Evolutionary conservation across 73 alveolate species (phyloP), one percentile per base, ranked within the genome.

Genomic region (Tetrahymena malaccensis): DNA sequence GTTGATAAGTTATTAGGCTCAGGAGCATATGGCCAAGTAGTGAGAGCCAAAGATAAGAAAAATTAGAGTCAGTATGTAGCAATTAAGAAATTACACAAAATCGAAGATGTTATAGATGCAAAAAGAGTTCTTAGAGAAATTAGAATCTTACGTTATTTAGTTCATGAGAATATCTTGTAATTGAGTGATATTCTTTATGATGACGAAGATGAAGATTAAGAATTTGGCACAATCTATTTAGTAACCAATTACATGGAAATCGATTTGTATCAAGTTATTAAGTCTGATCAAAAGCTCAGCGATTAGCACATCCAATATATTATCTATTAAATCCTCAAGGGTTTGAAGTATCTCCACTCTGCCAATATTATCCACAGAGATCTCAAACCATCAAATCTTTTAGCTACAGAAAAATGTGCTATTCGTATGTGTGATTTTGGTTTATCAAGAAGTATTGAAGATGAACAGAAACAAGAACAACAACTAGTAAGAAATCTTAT

Each of bases 181-280:
- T 58, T 98, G 31, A 40, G 94, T 31, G 98, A 98, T 85, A 96
- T 98, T 37, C 93, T 95, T 44, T 95, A 95, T 89, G 97, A 95
- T 95, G 97, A 95, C 31, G 93, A 70, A 16, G 84, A 43, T 50
- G 84, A 85, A n/a, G 95, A 94, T 44, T 35, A 93, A 93, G 99
- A 98, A 94, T 95, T 95, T 58, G 97, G 97, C 34, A 99, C 98
- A 85, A 97, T 98, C 84, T 98, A 98, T 95, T 96, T 98, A 94
- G 98, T 98, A 0, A 97, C 99, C n/a, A 98, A 98, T 70, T 96
- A 97, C 85, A 98, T 98, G 99, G 99, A 98, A 96, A 98, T 99
- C 33, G 99, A 98, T 94, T 94, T 98, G 97, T 99, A 98, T 95
- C 85, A 98, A 95, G 99, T 98, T 21, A 97, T 95, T 33, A 95